Conservation (phyloP, 2,329 filamentous ascomycete genomes). For the Intubia oerlemansii region DNA sequence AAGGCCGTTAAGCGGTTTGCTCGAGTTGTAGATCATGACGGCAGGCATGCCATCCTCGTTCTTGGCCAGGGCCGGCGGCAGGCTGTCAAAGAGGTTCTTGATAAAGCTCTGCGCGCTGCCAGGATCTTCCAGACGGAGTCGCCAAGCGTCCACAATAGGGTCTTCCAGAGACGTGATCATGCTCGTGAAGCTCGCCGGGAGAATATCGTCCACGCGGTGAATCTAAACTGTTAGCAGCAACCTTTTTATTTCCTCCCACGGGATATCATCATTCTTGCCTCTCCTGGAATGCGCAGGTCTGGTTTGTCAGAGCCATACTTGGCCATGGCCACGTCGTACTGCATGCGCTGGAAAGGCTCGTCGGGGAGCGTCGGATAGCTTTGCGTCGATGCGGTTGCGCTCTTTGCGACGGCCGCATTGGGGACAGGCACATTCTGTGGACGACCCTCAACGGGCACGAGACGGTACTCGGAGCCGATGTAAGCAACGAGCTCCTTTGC, state of each 20-base stretch:
- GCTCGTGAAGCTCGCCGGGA: conserved; percentile 40
- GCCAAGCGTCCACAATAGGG: conserved; percentile 57
- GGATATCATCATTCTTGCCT: conserved; percentile 22
- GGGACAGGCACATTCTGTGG: too few species aligned
- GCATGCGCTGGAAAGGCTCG: conserved; percentile 32
- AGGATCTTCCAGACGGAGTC: conserved; percentile 35
- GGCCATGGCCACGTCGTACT: conserved; percentile 60
- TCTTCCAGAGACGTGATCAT: conserved; percentile 53
- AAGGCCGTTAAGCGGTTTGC: conserved; percentile 55
- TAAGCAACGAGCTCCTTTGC: conserved; percentile 31
- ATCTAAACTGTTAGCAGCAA: conserved; percentile 32
- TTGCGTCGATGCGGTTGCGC: not conserved
- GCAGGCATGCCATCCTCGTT: conserved; percentile 64
- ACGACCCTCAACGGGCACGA: too few species aligned
- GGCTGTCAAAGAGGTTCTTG: conserved; percentile 44
- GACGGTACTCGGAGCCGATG: conserved; percentile 18
- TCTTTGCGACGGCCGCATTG: not conserved
- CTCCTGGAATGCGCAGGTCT: conserved; percentile 49
- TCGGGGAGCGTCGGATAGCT: conserved; percentile 7
- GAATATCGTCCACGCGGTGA: conserved; percentile 37
- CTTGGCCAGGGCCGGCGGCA: conserved; percentile 34
- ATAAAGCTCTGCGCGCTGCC: conserved; percentile 28
- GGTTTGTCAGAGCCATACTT: conserved; percentile 82
- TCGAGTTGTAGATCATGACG: conserved; percentile 52
- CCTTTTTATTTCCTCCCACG: too few species aligned